phyloP scores from a whole-genome alignment of 768 basidiomycete species.

The Mycena crocata region DNA sequence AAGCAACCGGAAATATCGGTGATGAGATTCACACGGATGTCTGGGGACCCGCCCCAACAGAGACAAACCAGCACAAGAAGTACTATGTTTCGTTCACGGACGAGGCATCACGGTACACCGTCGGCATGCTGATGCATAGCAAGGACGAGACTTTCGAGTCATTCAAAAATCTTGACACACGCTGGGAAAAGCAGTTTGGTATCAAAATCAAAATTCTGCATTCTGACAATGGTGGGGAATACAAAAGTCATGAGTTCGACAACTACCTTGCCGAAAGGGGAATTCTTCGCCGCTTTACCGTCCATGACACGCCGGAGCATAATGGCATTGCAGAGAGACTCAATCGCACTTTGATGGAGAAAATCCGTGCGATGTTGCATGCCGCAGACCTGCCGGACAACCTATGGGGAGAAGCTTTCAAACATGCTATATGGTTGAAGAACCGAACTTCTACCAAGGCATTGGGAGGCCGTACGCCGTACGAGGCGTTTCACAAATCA shows the following conservation, averaged over 20 bases:
- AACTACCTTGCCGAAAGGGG: conserved; percentile 34
- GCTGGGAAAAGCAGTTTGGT: conserved; percentile 39
- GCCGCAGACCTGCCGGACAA: conserved; percentile 38
- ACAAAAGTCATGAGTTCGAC: conserved; percentile 36
- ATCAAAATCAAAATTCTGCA: conserved; percentile 40
- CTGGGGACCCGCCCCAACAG: conserved; percentile 47
- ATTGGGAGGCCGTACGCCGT: conserved; percentile 33
- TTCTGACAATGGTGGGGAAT: conserved; percentile 46
- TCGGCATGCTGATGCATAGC: conserved; percentile 35
- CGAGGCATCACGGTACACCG: conserved; percentile 40
- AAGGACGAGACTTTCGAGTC: conserved; percentile 43
- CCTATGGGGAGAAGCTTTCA: conserved; percentile 48
- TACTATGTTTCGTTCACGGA: conserved; percentile 51
- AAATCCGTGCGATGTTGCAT: conserved; percentile 44
- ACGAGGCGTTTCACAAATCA: conserved; percentile 29
- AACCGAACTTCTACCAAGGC: conserved; percentile 39
- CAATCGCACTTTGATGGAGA: conserved; percentile 45
- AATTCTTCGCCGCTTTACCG: conserved; percentile 34
- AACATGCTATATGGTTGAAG: conserved; percentile 40
- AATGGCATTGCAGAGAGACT: conserved; percentile 53
- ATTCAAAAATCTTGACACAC: conserved; percentile 41
- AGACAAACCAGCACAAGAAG: conserved; percentile 31
- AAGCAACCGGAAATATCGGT: conserved; percentile 36
- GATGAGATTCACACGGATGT: conserved; percentile 49
- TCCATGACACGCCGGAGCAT: conserved; percentile 45